Base-by-base conservation (phyloP, 495 filamentous ascomycete genomes). In the Penicillium longicatenatum region DNA sequence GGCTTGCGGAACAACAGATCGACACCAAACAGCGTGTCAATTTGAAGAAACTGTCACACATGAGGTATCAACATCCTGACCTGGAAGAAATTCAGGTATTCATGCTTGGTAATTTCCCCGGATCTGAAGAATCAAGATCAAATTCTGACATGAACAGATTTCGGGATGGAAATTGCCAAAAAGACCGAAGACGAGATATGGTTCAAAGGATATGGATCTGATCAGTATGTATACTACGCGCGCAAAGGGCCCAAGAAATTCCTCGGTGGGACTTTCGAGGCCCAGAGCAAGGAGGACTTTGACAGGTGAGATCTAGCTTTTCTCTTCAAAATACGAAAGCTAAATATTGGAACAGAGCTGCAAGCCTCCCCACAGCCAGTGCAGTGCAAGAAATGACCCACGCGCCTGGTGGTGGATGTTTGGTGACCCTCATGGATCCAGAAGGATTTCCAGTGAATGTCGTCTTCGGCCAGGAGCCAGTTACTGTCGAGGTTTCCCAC, bases 181-280 rank as follows among this genome's bases (percentile, higher is more conserved):
- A 66, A 67, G 45, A 64, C 77, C 2, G 75, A 78, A 24, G 69
- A 78, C 49, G 77, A 76, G 51, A 78, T 83, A 11, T 86, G 80
- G 73, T 86, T 76, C 68, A 75, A 83, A 29, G 84, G 85, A 7
- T 85, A 84, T 63, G 83, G 85, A 9, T 69, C 68, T n/a, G 83
- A 86, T 50, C 84, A 82, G 16, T 86, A 82, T 59, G 69, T 85
- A 7, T 72, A 84, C 31, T 80, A 78, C 55, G 72, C 79, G 45
- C 69, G 67, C 22, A 78, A 79, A 45, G 75, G 77, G 0, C 68
- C 73, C 26, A 78, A 79, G 67, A 72, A 78, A 52, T 88, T 83
- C 56, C 76, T 82, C 2, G 84, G 85, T 4, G 74, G 74, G 0
- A 76, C 71, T 12, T 86, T 81, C 50, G 73, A 68, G 8, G 85